phyloP scores from a whole-genome alignment of 345 rosid species.

The Hypericum perforatum region DNA sequence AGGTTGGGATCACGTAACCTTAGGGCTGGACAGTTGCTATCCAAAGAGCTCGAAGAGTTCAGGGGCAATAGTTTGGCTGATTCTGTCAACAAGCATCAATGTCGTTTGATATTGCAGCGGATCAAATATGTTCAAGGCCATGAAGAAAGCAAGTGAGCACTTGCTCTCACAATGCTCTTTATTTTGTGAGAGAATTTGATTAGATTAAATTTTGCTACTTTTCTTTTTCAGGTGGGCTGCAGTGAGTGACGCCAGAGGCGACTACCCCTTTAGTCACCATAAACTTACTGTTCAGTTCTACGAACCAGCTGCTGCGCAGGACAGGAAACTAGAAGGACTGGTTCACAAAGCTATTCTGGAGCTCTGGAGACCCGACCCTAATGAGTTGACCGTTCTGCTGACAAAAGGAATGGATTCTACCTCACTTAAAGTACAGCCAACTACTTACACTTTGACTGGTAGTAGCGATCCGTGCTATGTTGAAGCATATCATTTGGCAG shows the following conservation, averaged over 20 bases:
- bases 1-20: constrained; percentile 78
- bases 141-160: constrained; percentile 62
- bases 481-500: constrained; percentile 95
- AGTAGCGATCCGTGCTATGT: constrained; percentile 97
- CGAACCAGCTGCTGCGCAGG: constrained; percentile 96
- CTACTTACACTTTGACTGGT: constrained; percentile 71
- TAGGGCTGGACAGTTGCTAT: constrained; percentile 71
- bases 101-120: constrained; percentile 85
- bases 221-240: constrained; percentile 80
- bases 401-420: constrained; percentile 68
- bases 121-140: constrained; percentile 61
- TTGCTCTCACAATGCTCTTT: background rate
- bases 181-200: constrained; percentile 3
- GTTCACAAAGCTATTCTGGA: constrained; percentile 96
- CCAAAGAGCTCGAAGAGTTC: constrained; percentile 92
- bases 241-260: constrained; percentile 95
- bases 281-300: constrained; percentile 97
- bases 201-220: constrained; percentile 3
- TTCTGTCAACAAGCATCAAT: constrained; percentile 90
- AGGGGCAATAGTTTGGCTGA: constrained; percentile 68
- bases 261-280: constrained; percentile 98
- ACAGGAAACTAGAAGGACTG: constrained; percentile 86
- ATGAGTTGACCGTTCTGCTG: constrained; percentile 69
- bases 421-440: constrained; percentile 68
- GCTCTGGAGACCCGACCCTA: constrained; percentile 97